Base-by-base conservation (phyloP, 768 basidiomycete genomes). In the Mycena olivaceomarginata region DNA sequence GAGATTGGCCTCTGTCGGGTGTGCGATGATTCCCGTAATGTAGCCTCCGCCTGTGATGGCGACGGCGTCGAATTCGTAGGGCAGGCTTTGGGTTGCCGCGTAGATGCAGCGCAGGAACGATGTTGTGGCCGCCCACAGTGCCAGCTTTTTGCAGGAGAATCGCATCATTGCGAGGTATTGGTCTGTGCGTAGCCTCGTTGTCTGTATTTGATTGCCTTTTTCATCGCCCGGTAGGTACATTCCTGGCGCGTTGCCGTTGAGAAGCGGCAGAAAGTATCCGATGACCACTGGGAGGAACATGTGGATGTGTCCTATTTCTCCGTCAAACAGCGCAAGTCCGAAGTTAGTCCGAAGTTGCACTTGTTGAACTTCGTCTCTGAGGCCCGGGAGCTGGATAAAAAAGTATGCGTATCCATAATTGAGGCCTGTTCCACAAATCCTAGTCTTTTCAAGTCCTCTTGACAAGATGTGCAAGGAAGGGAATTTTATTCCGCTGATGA, bases 21-120 rank as follows among this genome's bases (percentile, higher is more conserved):
- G 64, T 43, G 64, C 64, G 43, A 65, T 65, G 64, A 65, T 65
- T 45, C 64, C 64, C 64, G 64, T 65, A 65, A 65, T 65, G 64
- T 65, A 65, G 43, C 64, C 64, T 65, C 64, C 64, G 64, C 64
- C 64, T 65, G 64, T 65, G 64, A 65, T 65, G 64, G 64, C 64
- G 64, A 65, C 64, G n/a, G 64, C 64, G 43, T 65, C 64, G 64
- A 65, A 65, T 45, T 65, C 41, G 64, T 65, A 65, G 64, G 64
- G 43, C 64, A 65, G 64, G 64, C 64, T 65, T 65, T 65, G 64
- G 40, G 64, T 65, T 65, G 64, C 64, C 64, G 64, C 64, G 43
- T 65, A 65, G 64, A 46, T 65, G 64, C 43, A 65, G 64, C 43
- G 64, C 41, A 65, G 64, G 64, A 65, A 65, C 64, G 43, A 65